Evolutionary conservation across 306 rosid species (phyloP).

Genomic region (Mimosa bimucronata): DNA sequence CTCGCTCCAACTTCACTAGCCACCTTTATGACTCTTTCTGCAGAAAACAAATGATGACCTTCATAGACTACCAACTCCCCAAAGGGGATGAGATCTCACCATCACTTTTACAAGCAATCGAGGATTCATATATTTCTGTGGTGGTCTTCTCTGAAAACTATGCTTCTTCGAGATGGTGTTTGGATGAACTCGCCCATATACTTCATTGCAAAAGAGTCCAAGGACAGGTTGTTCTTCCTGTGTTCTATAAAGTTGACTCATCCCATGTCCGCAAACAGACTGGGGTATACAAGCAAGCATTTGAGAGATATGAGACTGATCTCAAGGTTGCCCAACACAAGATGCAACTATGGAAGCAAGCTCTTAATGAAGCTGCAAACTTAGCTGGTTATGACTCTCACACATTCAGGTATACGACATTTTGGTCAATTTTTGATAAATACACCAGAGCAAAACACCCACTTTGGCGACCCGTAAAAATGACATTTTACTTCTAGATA

Average conservation of each 20-base stretch:
- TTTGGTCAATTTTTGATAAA: too few species aligned
- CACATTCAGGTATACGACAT: background rate
- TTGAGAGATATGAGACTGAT: background rate
- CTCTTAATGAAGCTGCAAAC: background rate
- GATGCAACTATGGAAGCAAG: background rate
- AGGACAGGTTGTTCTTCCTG: background rate
- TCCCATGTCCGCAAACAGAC: background rate
- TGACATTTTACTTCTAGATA: too few species aligned
- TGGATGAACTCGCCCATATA: conserved; percentile 8
- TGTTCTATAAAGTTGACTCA: background rate
- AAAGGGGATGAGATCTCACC: background rate
- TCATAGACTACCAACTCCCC: background rate
- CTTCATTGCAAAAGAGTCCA: background rate
- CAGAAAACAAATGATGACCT: background rate
- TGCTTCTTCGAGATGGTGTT: conserved; percentile 4
- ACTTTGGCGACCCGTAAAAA: too few species aligned
- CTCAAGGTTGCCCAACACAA: too few species aligned
- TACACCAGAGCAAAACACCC: too few species aligned
- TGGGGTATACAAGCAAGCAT: background rate
- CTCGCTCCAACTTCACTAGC: background rate
- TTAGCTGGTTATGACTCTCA: background rate
- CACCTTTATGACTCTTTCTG: background rate
- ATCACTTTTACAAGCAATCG: background rate
- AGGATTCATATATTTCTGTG: background rate
- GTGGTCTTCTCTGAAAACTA: background rate